phyloP scores from a whole-genome alignment of 352 stramenopile species.

The Elongisporangium prolatum region DNA sequence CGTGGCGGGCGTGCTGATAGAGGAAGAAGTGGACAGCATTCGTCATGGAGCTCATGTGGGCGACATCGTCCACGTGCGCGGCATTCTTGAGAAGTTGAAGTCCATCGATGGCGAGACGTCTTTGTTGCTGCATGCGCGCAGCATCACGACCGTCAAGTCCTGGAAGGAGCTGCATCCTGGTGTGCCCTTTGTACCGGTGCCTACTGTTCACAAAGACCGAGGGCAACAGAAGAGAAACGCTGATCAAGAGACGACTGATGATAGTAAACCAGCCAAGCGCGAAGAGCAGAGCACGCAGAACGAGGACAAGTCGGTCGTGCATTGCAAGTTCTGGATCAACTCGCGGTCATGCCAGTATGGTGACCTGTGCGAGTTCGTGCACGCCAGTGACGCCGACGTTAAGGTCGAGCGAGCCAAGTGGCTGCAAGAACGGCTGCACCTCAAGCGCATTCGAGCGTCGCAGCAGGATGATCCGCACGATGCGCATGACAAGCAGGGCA shows the following conservation, averaged over 20 bases:
- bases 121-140: conserved; percentile 41
- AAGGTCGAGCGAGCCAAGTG: conserved; percentile 52
- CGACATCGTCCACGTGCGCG: conserved; percentile 56
- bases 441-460: conserved; percentile 51
- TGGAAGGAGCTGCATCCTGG: conserved; percentile 58
- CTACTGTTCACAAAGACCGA: conserved; percentile 26
- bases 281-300: not conserved
- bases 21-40: conserved; percentile 59
- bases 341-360: conserved; percentile 64
- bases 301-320: conserved; percentile 10
- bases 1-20: conserved; percentile 55
- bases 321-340: conserved; percentile 87
- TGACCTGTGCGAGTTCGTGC: conserved; percentile 59
- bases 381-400: conserved; percentile 38
- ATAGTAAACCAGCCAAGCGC: not conserved
- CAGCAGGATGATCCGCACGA: conserved; percentile 61
- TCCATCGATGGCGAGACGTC: not conserved
- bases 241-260: not conserved
- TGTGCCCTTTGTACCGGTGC: conserved; percentile 52
- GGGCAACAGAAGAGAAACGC: not conserved
- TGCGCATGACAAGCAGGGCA: conserved; percentile 64
- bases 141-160: conserved; percentile 26
- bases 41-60: conserved; percentile 58
- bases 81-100: conserved; percentile 47
- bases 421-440: conserved; percentile 52